phyloP scores from a whole-genome alignment of 805 yeast genomes.

The Metschnikowia noctiluminum region DNA sequence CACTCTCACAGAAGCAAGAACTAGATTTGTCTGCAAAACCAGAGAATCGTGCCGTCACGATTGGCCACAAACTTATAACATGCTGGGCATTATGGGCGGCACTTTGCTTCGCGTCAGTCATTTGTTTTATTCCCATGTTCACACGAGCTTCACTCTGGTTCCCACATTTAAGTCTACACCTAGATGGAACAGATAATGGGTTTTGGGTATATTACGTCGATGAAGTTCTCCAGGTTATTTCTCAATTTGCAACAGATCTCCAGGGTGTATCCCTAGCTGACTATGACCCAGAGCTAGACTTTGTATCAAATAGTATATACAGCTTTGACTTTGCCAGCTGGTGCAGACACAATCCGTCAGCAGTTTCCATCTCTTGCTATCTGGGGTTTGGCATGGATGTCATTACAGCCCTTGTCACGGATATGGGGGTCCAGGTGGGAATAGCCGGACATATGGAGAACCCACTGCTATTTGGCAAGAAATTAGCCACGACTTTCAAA shows the following conservation, averaged over 20 bases:
- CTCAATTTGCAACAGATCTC: conserved; percentile 46
- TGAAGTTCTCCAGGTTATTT: conserved; percentile 42
- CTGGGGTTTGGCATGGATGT: conserved; percentile 45
- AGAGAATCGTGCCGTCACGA: background rate
- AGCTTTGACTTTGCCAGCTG: conserved; percentile 47
- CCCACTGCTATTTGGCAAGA: conserved; percentile 20
- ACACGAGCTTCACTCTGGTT: conserved; percentile 14
- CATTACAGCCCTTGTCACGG: conserved; percentile 45
- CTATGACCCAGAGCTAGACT: conserved; percentile 12
- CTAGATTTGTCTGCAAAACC: background rate
- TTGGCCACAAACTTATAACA: conserved; percentile 3
- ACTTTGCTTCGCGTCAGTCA: conserved; percentile 4
- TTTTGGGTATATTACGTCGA: conserved; percentile 31
- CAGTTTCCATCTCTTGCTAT: conserved; percentile 25
- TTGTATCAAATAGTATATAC: conserved; percentile 33
- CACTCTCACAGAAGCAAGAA: background rate
- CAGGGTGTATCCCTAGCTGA: conserved; percentile 10
- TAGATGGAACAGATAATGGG: conserved; percentile 31
- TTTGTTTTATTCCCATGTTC: conserved; percentile 12
- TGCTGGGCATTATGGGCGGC: conserved; percentile 13
- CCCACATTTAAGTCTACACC: conserved; percentile 44
- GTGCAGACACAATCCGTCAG: conserved; percentile 37
- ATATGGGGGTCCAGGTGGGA: conserved; percentile 48
- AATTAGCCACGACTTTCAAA: conserved; percentile 9
- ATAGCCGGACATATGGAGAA: conserved; percentile 38